These are phyloP conservation scores for Aulographum hederae DNA, from an alignment of 2,329 filamentous ascomycete species.

Conservation along the genomic window DNA sequence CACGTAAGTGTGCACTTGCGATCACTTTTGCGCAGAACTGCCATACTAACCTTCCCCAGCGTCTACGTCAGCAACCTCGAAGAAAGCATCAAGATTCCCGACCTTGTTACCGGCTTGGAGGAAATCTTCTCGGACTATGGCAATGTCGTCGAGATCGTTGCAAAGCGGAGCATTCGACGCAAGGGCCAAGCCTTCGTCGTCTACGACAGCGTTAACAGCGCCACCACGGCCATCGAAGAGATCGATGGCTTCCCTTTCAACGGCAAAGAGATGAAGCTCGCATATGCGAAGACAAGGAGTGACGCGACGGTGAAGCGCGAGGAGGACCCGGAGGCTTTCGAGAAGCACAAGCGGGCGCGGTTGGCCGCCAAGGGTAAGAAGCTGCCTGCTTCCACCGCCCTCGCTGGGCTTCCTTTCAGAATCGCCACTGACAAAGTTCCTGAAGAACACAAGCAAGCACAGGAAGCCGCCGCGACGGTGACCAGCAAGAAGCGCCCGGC, in stretches of 20 bases:
- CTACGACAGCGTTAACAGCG: slow-evolving; percentile 67
- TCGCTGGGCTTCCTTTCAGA: slow-evolving; percentile 2
- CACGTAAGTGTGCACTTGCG: too few relatives aligned
- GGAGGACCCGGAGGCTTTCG: slow-evolving; percentile 64
- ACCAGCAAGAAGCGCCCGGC: slow-evolving; percentile 29
- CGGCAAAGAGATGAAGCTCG: slow-evolving; percentile 73
- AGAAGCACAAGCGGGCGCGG: slow-evolving; percentile 67
- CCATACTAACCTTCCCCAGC: slow-evolving; percentile 10
- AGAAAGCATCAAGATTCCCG: slow-evolving; percentile 71
- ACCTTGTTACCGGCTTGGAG: slow-evolving; percentile 52
- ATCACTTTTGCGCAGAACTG: too few relatives aligned
- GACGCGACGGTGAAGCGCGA: slow-evolving; percentile 69
- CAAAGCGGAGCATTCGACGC: slow-evolving; percentile 76
- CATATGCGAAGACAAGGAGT: slow-evolving; percentile 65
- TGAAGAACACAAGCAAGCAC: slow-evolving; percentile 59
- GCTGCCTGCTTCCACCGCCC: too few relatives aligned
- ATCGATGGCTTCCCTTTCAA: slow-evolving; percentile 86
- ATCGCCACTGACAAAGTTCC: slow-evolving; percentile 5
- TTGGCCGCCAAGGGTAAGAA: slow-evolving; percentile 72
- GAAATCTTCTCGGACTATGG: slow-evolving; percentile 83
- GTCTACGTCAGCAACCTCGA: slow-evolving; percentile 53
- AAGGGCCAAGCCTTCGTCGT: slow-evolving; percentile 95
- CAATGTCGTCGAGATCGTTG: slow-evolving; percentile 64
- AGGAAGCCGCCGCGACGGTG: slow-evolving; percentile 61
- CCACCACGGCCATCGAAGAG: slow-evolving; percentile 66